Conservation (phyloP, 805 yeast species). For the Kazachstania psychrophila region DNA sequence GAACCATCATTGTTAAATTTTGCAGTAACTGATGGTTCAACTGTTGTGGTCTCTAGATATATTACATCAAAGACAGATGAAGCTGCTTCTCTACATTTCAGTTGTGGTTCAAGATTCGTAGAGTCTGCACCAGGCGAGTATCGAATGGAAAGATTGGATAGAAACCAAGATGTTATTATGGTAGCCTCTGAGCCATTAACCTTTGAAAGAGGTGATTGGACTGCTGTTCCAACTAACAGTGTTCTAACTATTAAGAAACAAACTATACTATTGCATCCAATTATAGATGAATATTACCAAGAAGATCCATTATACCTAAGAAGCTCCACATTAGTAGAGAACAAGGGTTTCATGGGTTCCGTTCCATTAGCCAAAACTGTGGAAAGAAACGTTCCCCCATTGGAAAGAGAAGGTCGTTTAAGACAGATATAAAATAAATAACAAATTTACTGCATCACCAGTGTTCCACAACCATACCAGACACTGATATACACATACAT, state of each 20-base stretch:
- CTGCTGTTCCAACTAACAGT: slow-evolving; percentile 90
- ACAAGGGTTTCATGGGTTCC: slow-evolving; percentile 89
- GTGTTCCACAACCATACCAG: too few species aligned
- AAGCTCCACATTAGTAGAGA: slow-evolving; percentile 73
- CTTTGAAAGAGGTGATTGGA: slow-evolving; percentile 96
- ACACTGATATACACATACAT: neutral
- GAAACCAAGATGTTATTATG: slow-evolving; percentile 92
- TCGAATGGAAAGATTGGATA: slow-evolving; percentile 85
- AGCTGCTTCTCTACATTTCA: slow-evolving; percentile 92
- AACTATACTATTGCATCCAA: slow-evolving; percentile 85
- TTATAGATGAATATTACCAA: slow-evolving; percentile 80
- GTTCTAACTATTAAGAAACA: slow-evolving; percentile 71
- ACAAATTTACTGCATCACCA: too few species aligned
- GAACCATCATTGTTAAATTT: slow-evolving; percentile 86
- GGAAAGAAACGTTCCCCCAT: slow-evolving; percentile 56
- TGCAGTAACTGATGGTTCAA: slow-evolving; percentile 89
- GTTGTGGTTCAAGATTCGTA: slow-evolving; percentile 84
- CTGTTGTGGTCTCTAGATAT: slow-evolving; percentile 80
- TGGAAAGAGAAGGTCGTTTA: slow-evolving; percentile 66
- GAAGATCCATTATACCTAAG: slow-evolving; percentile 58
- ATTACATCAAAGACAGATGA: slow-evolving; percentile 85
- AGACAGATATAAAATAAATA: slow-evolving; percentile 19
- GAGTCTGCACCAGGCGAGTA: slow-evolving; percentile 89
- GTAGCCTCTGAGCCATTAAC: slow-evolving; percentile 96
- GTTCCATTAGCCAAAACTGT: slow-evolving; percentile 57